These are phyloP conservation scores for Cercophora samala DNA, from an alignment of 495 filamentous ascomycete species.

Conservation along the genomic window DNA sequence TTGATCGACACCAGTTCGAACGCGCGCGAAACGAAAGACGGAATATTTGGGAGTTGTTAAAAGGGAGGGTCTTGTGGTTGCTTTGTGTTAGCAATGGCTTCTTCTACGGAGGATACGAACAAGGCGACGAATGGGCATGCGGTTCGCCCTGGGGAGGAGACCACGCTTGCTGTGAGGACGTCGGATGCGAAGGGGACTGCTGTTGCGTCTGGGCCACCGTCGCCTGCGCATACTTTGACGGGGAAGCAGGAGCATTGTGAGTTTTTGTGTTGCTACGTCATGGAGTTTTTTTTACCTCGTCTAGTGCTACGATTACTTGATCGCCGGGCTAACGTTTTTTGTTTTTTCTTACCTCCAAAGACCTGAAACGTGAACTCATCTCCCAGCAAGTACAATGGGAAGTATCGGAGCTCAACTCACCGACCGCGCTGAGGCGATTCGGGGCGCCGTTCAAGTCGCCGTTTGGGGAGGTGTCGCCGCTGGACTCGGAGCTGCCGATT, in stretches of 20 bases:
- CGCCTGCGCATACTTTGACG: constrained; percentile 55
- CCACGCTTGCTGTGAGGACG: background rate
- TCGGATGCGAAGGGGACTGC: background rate
- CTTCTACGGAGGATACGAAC: background rate
- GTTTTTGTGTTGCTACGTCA: constrained; percentile 25
- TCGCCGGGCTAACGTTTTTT: too few relatives aligned
- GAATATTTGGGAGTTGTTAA: too few relatives aligned
- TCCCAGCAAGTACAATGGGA: constrained; percentile 84
- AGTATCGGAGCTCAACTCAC: constrained; percentile 86
- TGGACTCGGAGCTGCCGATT: constrained; percentile 92
- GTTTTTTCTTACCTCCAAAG: constrained; percentile 51
- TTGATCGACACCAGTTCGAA: background rate
- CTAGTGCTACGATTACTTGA: too few relatives aligned
- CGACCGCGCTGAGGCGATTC: constrained; percentile 90
- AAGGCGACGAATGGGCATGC: constrained; percentile 15
- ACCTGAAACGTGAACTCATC: constrained; percentile 93
- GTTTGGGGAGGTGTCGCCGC: constrained; percentile 84
- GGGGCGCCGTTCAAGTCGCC: constrained; percentile 92
- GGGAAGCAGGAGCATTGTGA: constrained; percentile 98
- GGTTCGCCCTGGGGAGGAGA: constrained; percentile 15
- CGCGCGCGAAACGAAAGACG: background rate
- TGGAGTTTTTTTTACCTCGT: background rate
- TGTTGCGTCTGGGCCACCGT: background rate
- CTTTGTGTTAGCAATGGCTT: constrained; percentile 9
- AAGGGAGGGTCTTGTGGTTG: background rate